Conservation (phyloP, 768 basidiomycete genomes). For the Mycena indigotica region DNA sequence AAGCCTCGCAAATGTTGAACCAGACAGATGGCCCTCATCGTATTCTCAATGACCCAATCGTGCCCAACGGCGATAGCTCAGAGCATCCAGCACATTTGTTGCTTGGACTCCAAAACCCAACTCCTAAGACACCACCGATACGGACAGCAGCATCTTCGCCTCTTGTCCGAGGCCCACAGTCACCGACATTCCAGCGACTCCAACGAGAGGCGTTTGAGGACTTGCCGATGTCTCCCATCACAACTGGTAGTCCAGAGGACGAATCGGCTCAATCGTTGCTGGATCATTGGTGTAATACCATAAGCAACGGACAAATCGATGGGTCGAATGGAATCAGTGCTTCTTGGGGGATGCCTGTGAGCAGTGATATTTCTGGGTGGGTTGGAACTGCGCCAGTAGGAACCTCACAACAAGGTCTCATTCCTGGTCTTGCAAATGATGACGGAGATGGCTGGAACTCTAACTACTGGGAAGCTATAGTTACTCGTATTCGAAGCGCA, state of each 20-base stretch:
- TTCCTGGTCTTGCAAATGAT: conserved; percentile 49
- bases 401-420: conserved; percentile 44
- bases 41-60: conserved; percentile 29
- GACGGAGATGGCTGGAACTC: conserved; percentile 79
- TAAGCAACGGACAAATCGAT: conserved; percentile 62
- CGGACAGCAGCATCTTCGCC: conserved; percentile 35
- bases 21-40: conserved; percentile 36
- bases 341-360: conserved; percentile 63
- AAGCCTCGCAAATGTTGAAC: conserved; percentile 57
- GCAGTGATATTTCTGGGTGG: conserved; percentile 63
- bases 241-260: conserved; percentile 77
- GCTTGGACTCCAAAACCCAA: conserved; percentile 48
- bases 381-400: conserved; percentile 46
- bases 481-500: conserved; percentile 57
- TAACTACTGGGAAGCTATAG: conserved; percentile 80
- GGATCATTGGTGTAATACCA: conserved; percentile 85
- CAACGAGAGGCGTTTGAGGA: conserved; percentile 52
- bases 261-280: conserved; percentile 75
- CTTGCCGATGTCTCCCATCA: conserved; percentile 58
- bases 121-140: conserved; percentile 34
- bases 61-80: conserved; percentile 28
- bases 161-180: conserved; percentile 37
- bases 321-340: conserved; percentile 46
- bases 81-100: conserved; percentile 56
- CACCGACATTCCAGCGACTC: conserved; percentile 63